Base-by-base conservation (phyloP, 805 yeast species). In the Kuraishia cidri region DNA sequence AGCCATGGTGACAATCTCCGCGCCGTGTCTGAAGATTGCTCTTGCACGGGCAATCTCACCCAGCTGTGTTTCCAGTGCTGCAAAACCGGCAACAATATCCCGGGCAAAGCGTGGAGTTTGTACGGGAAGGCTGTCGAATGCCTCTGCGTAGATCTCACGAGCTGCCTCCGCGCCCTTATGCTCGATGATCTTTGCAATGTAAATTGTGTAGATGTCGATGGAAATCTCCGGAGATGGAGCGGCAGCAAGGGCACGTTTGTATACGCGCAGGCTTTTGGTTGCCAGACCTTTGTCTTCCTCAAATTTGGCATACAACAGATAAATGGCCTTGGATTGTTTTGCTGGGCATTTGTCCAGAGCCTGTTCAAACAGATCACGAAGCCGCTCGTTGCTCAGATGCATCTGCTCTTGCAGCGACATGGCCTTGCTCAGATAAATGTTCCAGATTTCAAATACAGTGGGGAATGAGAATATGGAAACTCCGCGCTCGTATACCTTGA, bases 321-420 rank as follows among this genome's bases (percentile, higher is more conserved):
- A 68, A 1, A 85, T 56, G 1, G 72, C 50, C 36, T 69, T 68
- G 29, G 68, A 60, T n/a, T 64, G 45, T 15, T 64, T 53, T 0
- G 54, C 31, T 0, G 83, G 80, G 40, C 83, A 64, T 1, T 50
- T 59, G 4, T 58, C 61, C 4, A 83, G 43, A 4, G 86, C 69
- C 28, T 75, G 73, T 30, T 85, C 95, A 56, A 83, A 87, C 11
- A 81, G 46, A 36, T 83, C 94, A 24, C 95, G 59, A 5, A 82
- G 54, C 39, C 79, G 55, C 41, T 79, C 86, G 2, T 58, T 35
- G 2, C 62, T 53, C 15, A 69, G 40, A 8, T 56, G 42, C 21
- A 60, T 38, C 26, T 57, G 60, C 1, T 35, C 24, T 30, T 43
- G 45, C 16, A 39, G 38, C 32, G 48, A 44, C 3, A 78, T 40